phyloP scores from a whole-genome alignment of 202 grass and related monocot genomes.

The Setaria italica region DNA sequence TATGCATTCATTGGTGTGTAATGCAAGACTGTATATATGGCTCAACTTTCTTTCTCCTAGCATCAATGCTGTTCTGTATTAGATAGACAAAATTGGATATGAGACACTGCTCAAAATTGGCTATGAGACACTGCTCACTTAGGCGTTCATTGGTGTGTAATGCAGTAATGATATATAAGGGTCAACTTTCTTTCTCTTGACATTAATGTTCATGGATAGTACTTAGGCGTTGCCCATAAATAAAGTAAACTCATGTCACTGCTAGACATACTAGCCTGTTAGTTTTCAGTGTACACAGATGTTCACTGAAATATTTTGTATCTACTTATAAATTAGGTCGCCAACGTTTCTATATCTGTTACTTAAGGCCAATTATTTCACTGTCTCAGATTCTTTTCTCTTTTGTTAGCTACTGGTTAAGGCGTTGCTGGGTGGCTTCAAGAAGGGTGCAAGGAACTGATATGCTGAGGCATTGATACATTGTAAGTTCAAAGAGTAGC shows the following conservation, averaged over 20 bases:
- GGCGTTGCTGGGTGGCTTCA: no score
- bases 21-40: not conserved
- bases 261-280: not conserved
- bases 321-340: not conserved
- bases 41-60: conserved; percentile 1
- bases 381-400: no score
- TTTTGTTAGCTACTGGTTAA: no score
- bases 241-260: not conserved
- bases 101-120: no score
- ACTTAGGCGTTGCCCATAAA: no score
- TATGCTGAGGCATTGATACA: no score
- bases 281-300: not conserved
- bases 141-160: not conserved
- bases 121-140: not conserved
- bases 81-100: not conserved
- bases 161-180: not conserved
- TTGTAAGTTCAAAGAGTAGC: no score
- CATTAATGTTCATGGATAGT: no score
- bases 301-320: not conserved
- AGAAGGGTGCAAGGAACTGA: no score
- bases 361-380: not conserved
- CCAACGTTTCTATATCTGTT: not conserved
- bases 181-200: not conserved
- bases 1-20: not conserved
- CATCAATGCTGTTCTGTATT: not conserved